Evolutionary conservation across 192 early-diverging fungal species (phyloP).

Genomic region (Coemansia javaensis): DNA sequence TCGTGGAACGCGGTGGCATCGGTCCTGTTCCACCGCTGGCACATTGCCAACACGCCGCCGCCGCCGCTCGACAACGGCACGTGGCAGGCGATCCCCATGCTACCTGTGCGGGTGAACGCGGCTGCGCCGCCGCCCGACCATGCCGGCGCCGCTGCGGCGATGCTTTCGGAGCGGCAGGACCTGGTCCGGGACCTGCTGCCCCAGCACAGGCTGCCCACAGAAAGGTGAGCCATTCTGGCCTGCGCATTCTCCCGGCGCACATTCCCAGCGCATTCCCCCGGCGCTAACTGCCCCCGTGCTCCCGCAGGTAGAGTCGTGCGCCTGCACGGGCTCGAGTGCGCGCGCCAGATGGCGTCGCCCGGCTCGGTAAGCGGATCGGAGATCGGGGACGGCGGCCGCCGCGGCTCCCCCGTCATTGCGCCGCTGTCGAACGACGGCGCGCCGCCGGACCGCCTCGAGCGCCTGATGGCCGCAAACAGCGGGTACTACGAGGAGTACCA

Average conservation of each 20-base stretch:
- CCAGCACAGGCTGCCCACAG: constrained; percentile 21
- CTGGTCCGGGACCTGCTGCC: constrained; percentile 36
- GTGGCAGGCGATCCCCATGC: constrained; percentile 34
- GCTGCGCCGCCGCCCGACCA: neutral
- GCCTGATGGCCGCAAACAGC: constrained; percentile 25
- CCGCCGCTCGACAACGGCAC: constrained; percentile 31
- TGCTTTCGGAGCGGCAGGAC: constrained; percentile 15
- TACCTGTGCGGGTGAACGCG: constrained; percentile 12
- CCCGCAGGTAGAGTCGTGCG: constrained; percentile 30
- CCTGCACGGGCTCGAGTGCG: constrained; percentile 22
- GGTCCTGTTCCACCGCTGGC: constrained; percentile 47
- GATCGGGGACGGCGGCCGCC: constrained; percentile 2
- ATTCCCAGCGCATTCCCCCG: no score
- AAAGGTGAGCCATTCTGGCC: constrained; percentile 46
- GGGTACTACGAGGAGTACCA: constrained; percentile 40
- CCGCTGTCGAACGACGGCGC: constrained; percentile 23
- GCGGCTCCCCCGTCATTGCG: neutral
- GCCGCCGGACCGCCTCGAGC: constrained; percentile 24
- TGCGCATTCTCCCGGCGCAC: no score
- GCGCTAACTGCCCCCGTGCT: no score
- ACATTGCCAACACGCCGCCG: constrained; percentile 18
- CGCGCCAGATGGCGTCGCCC: constrained; percentile 8
- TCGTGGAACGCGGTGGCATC: constrained; percentile 40
- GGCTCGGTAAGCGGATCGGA: constrained; percentile 5
- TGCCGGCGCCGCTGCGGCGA: constrained; percentile 3